phyloP scores from a whole-genome alignment of 768 basidiomycete genomes.

The Mycena haematopus region DNA sequence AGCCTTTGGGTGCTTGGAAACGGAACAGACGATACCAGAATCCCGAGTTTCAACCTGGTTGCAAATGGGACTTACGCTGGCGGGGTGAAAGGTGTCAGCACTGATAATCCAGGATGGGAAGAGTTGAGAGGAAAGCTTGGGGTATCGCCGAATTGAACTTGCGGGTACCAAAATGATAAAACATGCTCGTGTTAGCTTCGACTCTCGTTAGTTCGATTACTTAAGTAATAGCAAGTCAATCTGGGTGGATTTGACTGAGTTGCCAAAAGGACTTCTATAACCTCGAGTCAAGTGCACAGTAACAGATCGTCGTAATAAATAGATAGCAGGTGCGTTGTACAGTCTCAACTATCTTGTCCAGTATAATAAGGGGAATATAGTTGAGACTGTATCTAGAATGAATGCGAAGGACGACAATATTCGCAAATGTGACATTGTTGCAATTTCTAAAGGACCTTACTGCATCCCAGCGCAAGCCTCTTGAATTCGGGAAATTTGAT shows the following conservation, averaged over 20 bases:
- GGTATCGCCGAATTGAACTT: constrained; percentile 2
- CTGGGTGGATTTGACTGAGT: too few relatives aligned
- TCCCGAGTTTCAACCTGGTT: constrained; percentile 27
- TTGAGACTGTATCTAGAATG: too few relatives aligned
- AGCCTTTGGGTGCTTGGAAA: constrained; percentile 29
- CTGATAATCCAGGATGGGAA: constrained; percentile 23
- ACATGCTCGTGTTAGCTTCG: too few relatives aligned
- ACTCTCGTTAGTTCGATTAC: too few relatives aligned
- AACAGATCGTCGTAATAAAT: too few relatives aligned
- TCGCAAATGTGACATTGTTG: not conserved
- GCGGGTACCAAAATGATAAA: not conserved
- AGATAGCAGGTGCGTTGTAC: too few relatives aligned
- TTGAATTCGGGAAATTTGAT: constrained; percentile 15
- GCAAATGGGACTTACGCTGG: constrained; percentile 22
- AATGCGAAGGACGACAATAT: not conserved
- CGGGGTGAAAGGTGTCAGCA: constrained; percentile 5
- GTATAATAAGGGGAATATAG: too few relatives aligned
- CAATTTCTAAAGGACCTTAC: not conserved
- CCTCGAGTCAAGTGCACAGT: too few relatives aligned
- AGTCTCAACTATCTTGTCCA: too few relatives aligned
- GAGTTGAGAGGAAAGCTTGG: constrained; percentile 21
- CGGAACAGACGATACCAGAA: constrained; percentile 17
- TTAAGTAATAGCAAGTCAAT: too few relatives aligned
- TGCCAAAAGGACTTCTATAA: too few relatives aligned
- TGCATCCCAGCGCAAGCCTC: constrained; percentile 4